Evolutionary conservation across 176 grass and related monocot species (phyloP).

Genomic region (Zoysia japonica): DNA sequence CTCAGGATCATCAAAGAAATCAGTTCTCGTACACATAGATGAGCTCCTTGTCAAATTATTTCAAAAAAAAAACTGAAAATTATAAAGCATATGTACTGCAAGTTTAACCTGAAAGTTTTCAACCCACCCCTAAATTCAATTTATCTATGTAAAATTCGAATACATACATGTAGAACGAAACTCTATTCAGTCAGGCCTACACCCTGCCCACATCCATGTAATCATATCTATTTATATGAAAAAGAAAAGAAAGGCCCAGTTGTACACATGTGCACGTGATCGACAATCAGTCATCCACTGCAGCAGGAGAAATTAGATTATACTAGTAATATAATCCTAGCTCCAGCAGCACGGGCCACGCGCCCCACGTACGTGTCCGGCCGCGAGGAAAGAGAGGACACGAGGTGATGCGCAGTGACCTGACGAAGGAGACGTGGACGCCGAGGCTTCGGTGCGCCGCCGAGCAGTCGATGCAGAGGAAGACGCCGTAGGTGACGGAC

Average conservation of each 20-base stretch:
- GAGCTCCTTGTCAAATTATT: not conserved
- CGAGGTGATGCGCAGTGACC: slow-evolving; percentile 35
- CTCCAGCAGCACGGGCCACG: not conserved
- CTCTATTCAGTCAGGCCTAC: not conserved
- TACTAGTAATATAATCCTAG: not conserved
- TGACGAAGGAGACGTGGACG: slow-evolving; percentile 93
- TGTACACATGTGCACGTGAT: not conserved
- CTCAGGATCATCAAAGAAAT: not conserved
- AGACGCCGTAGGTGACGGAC: slow-evolving; percentile 91
- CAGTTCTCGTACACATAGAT: not conserved
- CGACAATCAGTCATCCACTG: not conserved
- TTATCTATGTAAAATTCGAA: not conserved
- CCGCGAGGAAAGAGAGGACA: not conserved
- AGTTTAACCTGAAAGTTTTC: not conserved
- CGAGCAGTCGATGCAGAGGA: slow-evolving; percentile 97
- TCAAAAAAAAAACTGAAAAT: not conserved
- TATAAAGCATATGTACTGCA: not conserved
- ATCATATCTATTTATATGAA: not conserved
- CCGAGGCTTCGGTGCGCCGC: slow-evolving; percentile 90
- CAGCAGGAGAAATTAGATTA: slow-evolving; percentile 1
- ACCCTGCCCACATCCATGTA: not conserved
- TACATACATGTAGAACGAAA: not conserved
- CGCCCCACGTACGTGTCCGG: not conserved
- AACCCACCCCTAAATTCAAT: not conserved
- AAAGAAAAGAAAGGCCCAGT: not conserved